phyloP scores from a whole-genome alignment of 768 basidiomycete genomes.

The Sistotremastrum niveocremeum region DNA sequence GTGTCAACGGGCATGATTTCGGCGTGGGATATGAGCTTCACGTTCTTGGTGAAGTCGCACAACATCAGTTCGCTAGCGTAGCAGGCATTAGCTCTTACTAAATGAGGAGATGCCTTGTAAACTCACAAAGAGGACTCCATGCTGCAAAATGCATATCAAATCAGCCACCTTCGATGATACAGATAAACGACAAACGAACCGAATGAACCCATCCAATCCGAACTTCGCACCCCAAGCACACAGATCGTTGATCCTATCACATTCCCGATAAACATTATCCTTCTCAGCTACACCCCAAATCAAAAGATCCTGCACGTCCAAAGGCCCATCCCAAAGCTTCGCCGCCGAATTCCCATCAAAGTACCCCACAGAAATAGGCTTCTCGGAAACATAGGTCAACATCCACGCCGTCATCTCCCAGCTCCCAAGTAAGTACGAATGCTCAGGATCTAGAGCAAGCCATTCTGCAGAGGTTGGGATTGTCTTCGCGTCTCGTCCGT shows the following conservation, averaged over 20 bases:
- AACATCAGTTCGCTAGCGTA: too few relatives aligned
- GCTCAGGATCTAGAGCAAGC: constrained; percentile 23
- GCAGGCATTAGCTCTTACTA: too few relatives aligned
- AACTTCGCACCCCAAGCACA: constrained; percentile 21
- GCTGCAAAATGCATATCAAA: too few relatives aligned
- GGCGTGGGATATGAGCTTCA: too few relatives aligned
- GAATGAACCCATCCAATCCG: constrained; percentile 22
- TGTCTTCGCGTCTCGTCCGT: constrained; percentile 10
- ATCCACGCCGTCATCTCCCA: constrained; percentile 13
- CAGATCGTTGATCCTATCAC: constrained; percentile 14
- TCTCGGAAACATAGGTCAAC: constrained; percentile 16
- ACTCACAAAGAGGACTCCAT: too few relatives aligned
- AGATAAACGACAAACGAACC: constrained; percentile 4
- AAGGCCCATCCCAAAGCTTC: constrained; percentile 16
- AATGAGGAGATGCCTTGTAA: too few relatives aligned
- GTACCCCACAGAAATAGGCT: constrained; percentile 19
- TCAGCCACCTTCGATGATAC: too few relatives aligned
- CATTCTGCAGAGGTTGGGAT: constrained; percentile 20
- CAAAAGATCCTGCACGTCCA: constrained; percentile 25
- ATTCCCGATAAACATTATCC: constrained; percentile 11
- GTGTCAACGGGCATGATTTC: too few relatives aligned
- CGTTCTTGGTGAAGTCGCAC: too few relatives aligned
- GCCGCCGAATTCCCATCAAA: constrained; percentile 20
- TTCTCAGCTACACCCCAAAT: constrained; percentile 15
- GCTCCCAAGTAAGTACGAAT: constrained; percentile 25